Evolutionary conservation across 2,329 filamentous ascomycete species (phyloP), one percentile per base, ranked within the genome.

Genomic region (Ilyonectria robusta): DNA sequence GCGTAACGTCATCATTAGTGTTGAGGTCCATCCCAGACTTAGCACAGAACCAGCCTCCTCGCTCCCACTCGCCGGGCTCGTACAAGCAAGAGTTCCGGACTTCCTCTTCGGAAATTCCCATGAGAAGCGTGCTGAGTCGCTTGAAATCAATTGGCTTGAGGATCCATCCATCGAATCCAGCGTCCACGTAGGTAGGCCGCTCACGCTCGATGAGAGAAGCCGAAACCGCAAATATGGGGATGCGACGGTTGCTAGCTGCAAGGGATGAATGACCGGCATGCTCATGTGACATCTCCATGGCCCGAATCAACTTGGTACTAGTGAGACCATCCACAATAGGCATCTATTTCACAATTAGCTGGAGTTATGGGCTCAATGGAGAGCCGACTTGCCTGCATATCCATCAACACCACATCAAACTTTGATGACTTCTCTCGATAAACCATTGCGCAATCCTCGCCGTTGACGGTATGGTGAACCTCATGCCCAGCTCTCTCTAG

Each of bases 151-250:
- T 93, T 0, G 94, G 94, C 76, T 97, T 97, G 64, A 97, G 83
- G 29, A 97, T 94, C 94, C 94, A 97, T 26, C 92, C 94, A 72
- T 97, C 94, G 72, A 97, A 97, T 0, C 94, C 94, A 7, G 90
- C 90, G 50, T 92, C 86, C 48, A 94, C 87, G 72, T 97, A 97
- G 0, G 81, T 87, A 46, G 91, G 84, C 57, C 84, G 87, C 50
- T 94, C 88, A 19, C 85, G 87, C 77, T 97, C 94, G 1, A 93
- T 76, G 1, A 97, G 83, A 0, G 93, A 95, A 8, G 94, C 94
- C 0, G 94, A 97, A 0, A 97, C 94, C 0, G 94, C 94, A 72
- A 97, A 94, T 57, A 97, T 92, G 0, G 94, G 93, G 2, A 95
- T 86, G 35, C 92, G 88, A 26, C 89, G 88, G 59, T 94, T 92